Base-by-base conservation (phyloP, 176 grass and related monocot genomes). In the Saccharum spontaneum region DNA sequence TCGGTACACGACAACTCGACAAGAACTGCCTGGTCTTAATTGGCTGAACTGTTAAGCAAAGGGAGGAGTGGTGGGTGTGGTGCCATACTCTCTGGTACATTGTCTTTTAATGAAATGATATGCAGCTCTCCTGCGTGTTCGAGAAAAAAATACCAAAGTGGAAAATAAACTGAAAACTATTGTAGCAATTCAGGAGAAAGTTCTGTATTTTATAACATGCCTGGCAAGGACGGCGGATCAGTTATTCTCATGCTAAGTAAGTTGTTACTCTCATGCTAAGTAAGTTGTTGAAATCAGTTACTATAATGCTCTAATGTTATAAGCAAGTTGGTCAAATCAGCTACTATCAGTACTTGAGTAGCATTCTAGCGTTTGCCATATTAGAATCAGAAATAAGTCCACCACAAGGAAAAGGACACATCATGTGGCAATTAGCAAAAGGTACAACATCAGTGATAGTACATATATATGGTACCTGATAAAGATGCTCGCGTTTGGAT, bases 401-500 rank as follows among this genome's bases (percentile, higher is more conserved):
- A 24, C 8, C 8, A 22, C 33, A 64, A 55, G 50, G 40, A 86
- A 72, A n/a, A 77, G 55, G 40, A 77, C 67, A 66, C 63, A 59
- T 69, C 54, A 22, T 4, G 48, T 46, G 40, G 8, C 48, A 71
- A 37, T 36, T 61, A 74, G 71, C 5, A 44, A 71, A 43, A 79
- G 16, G 39, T 48, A 50, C 16, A 89, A n/a, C 7, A 18, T 43
- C n/a, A 7, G 11, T 48, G 46, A 68, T n/a, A n/a, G 46, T 40
- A 15, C 37, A 34, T 39, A 36, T 30, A 77, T 49, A 26, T 20
- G 72, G 16, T 76, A 98, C 96, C 93, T 95, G 77, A 37, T 92
- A 98, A 68, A 98, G 83, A 87, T 98, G 97, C 70, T 98, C 89
- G 16, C 93, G 88, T 79, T 98, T 98, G 17, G 89, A 83, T 33